Conservation (phyloP, 2,329 filamentous ascomycete species). For the Plenodomus tracheiphilus region DNA sequence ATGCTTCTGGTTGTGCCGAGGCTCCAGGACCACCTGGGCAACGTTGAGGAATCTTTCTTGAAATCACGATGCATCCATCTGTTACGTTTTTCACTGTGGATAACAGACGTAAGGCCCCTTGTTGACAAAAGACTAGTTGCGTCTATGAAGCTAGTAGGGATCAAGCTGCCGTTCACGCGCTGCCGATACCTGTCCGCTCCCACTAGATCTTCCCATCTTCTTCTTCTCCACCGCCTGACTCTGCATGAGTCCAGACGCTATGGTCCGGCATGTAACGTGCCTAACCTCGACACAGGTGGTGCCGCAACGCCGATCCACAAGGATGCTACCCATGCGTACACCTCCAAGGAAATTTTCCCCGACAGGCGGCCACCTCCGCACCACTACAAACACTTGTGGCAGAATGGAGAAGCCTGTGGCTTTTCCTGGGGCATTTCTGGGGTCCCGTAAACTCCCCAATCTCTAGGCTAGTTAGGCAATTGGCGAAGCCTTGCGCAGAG, state of each 20-base stretch:
- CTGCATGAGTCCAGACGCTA: background rate
- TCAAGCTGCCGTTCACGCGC: too few species aligned
- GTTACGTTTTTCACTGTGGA: too few species aligned
- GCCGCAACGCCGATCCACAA: conserved; percentile 4
- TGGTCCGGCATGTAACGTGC: background rate
- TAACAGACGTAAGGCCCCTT: too few species aligned
- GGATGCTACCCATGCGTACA: conserved; percentile 1
- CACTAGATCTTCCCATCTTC: too few species aligned
- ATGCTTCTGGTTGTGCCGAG: too few species aligned
- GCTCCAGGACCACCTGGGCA: too few species aligned
- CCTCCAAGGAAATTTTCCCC: conserved; percentile 7
- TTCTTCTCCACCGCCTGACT: conserved; percentile 8
- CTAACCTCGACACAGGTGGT: conserved; percentile 8
- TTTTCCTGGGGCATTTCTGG: conserved; percentile 11
- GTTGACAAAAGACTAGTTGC: too few species aligned
- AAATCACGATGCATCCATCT: too few species aligned
- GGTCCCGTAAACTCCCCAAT: conserved; percentile 12
- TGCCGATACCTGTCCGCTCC: too few species aligned
- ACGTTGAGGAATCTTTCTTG: too few species aligned
- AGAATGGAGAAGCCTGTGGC: conserved; percentile 1
- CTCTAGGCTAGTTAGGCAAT: background rate
- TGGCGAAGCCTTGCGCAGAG: conserved; percentile 3
- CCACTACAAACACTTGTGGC: conserved; percentile 7
- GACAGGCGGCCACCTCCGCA: conserved; percentile 1
- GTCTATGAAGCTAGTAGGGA: too few species aligned